These are phyloP conservation scores for Cystoisospora suis DNA, from an alignment of 169 alveolate species.

Conservation along the genomic window DNA sequence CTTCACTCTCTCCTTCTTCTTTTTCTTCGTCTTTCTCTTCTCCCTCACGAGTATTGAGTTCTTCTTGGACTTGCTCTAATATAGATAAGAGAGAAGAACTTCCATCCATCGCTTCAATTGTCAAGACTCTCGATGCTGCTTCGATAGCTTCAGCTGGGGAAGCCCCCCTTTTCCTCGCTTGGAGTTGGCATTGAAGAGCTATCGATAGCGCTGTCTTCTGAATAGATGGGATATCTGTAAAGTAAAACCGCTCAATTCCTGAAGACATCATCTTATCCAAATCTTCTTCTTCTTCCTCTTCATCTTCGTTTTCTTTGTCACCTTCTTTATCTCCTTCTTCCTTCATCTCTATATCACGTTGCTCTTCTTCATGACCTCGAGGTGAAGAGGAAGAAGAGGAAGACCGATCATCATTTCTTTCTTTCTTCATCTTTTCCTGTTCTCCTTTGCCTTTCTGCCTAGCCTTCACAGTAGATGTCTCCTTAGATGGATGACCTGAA, in stretches of 20 bases:
- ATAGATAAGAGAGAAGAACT: background rate
- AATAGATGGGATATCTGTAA: background rate
- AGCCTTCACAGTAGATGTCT: background rate
- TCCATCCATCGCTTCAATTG: background rate
- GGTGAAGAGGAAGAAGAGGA: too few relatives aligned
- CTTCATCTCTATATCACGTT: background rate
- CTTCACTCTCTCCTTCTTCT: background rate
- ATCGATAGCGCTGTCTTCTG: background rate
- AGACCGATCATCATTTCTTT: background rate
- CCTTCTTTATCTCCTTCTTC: too few relatives aligned
- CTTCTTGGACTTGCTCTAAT: background rate
- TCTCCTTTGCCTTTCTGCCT: background rate
- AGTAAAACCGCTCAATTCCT: background rate
- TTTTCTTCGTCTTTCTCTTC: background rate
- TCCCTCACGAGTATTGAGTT: background rate
- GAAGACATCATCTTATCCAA: background rate
- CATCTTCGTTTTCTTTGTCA: background rate
- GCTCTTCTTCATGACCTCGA: too few relatives aligned
- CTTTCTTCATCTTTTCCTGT: background rate
- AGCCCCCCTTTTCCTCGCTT: conserved; percentile 1
- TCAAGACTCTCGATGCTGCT: background rate
- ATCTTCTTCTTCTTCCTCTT: background rate
- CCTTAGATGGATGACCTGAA: too few relatives aligned
- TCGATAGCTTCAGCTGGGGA: conserved; percentile 11
- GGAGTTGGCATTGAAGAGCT: background rate